Evolutionary conservation across 1,284 basidiomycete species (phyloP).

Genomic region (Cryptococcus neoformans): DNA sequence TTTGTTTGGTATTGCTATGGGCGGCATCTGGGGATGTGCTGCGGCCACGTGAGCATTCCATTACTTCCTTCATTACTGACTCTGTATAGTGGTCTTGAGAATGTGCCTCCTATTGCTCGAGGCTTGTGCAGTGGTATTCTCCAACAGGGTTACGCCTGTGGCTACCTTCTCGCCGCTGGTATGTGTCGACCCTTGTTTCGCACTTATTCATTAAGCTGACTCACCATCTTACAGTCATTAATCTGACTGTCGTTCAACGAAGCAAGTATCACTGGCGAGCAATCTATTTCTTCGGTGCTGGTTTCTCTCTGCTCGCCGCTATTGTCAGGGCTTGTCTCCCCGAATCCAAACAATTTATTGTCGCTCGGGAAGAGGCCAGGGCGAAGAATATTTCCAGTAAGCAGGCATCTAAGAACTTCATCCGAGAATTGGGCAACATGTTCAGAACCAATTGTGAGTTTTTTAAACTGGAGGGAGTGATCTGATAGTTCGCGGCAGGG

Average conservation of each 20-base stretch:
- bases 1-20: conserved; percentile 85
- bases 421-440: conserved; percentile 68
- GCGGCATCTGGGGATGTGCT: conserved; percentile 52
- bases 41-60: conserved; percentile 27
- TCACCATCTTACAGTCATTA: conserved; percentile 61
- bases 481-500: conserved; percentile 50
- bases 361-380: conserved; percentile 47
- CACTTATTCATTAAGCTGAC: neutral
- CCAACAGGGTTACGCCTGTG: conserved; percentile 70
- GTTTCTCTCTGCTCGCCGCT: conserved; percentile 71
- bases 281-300: conserved; percentile 57
- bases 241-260: conserved; percentile 56
- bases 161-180: neutral
- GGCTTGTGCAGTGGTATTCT: conserved; percentile 81
- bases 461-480: neutral
- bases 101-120: conserved; percentile 79
- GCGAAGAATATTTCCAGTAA: conserved; percentile 44
- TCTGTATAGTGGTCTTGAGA: conserved; percentile 64
- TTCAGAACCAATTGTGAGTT: conserved; percentile 65
- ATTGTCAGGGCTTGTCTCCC: conserved; percentile 69
- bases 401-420: conserved; percentile 66
- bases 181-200: neutral
- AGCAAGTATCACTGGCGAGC: conserved; percentile 51
- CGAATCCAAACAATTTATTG: conserved; percentile 70
- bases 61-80: neutral